These are phyloP conservation scores for Neofusicoccum cordaticola DNA, from an alignment of 2,329 filamentous ascomycete genomes.

Conservation along the genomic window DNA sequence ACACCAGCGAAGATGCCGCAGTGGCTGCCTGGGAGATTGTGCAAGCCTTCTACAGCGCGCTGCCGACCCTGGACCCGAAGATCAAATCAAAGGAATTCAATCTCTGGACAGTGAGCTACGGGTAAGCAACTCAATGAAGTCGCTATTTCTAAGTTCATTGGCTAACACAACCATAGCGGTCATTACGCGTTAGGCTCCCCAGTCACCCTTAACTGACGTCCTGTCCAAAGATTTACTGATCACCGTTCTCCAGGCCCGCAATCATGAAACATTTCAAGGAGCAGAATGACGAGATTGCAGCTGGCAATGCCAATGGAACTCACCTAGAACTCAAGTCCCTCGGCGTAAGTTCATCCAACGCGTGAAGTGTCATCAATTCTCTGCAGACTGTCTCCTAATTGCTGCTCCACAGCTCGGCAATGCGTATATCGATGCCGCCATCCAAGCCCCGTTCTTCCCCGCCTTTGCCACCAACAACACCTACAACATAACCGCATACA, in stretches of 20 bases:
- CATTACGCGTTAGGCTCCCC: slow-evolving; percentile 42
- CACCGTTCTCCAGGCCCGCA: slow-evolving; percentile 43
- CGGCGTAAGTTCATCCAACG: slow-evolving; percentile 42
- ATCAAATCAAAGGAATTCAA: slow-evolving; percentile 56
- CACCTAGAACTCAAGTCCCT: slow-evolving; percentile 54
- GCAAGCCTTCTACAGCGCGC: slow-evolving; percentile 34
- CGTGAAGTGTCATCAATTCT: too few species aligned
- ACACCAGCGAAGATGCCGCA: slow-evolving; percentile 35
- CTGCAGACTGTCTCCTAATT: too few species aligned
- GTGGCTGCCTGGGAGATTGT: slow-evolving; percentile 36
- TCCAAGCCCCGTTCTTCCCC: slow-evolving; percentile 48
- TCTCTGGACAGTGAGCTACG: slow-evolving; percentile 53
- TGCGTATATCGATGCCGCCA: slow-evolving; percentile 51
- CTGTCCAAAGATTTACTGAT: neutral
- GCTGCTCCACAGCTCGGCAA: slow-evolving; percentile 44
- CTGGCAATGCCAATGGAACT: slow-evolving; percentile 47
- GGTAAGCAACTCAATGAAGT: slow-evolving; percentile 22
- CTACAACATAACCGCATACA: slow-evolving; percentile 50
- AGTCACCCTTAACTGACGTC: accelerated
- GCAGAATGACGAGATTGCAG: slow-evolving; percentile 52
- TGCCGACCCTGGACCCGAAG: slow-evolving; percentile 46
- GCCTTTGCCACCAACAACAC: slow-evolving; percentile 55
- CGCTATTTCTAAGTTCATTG: neutral
- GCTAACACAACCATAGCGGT: slow-evolving; percentile 27
- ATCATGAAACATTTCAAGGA: slow-evolving; percentile 58